Percentiles rank a stretch among this genome's conserved stretches.
These are phyloP conservation scores for Candida sanyaensis DNA, from an alignment of 1,139 yeast genomes.

Conservation along the genomic window DNA sequence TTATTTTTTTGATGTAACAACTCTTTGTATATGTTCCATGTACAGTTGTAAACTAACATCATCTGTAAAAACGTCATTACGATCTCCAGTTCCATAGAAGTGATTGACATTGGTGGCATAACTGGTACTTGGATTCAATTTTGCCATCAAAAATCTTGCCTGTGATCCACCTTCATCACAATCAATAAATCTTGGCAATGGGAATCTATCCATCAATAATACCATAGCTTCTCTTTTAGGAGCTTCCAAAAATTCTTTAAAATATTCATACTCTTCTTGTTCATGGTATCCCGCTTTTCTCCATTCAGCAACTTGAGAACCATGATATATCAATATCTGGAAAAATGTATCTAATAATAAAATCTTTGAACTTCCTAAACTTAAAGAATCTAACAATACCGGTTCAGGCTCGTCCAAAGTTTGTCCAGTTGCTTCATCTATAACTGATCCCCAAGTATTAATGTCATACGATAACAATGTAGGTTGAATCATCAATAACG, in stretches of 20 bases:
- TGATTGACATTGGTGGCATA: slow-evolving; percentile 47
- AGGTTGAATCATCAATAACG: slow-evolving; percentile 77
- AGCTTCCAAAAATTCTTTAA: slow-evolving; percentile 81
- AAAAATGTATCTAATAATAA: slow-evolving; percentile 82
- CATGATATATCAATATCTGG: slow-evolving; percentile 94
- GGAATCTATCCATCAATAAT: slow-evolving; percentile 88
- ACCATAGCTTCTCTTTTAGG: slow-evolving; percentile 94
- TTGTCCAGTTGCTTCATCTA: slow-evolving; percentile 45
- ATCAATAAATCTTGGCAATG: slow-evolving; percentile 90
- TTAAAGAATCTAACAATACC: slow-evolving; percentile 67
- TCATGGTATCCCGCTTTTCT: slow-evolving; percentile 94
- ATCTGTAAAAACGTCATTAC: slow-evolving; percentile 58
- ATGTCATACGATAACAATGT: slow-evolving; percentile 66
- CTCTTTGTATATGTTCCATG: slow-evolving; percentile 56
- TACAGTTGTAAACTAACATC: slow-evolving; percentile 70
- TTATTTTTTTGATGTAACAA: slow-evolving; percentile 22
- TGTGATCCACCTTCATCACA: slow-evolving; percentile 98
- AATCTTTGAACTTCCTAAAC: slow-evolving; percentile 61
- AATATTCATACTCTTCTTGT: slow-evolving; percentile 84
- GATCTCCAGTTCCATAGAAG: slow-evolving; percentile 33
- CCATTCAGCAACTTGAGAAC: slow-evolving; percentile 95
- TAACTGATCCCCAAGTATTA: slow-evolving; percentile 43
- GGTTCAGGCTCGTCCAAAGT: slow-evolving; percentile 48
- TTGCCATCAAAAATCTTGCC: slow-evolving; percentile 75
- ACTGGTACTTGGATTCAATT: slow-evolving; percentile 70